A percentile compares a stretch with the other conserved stretches of the same genome.
Conservation (phyloP, 768 basidiomycete genomes). For the Jaapia argillacea region DNA sequence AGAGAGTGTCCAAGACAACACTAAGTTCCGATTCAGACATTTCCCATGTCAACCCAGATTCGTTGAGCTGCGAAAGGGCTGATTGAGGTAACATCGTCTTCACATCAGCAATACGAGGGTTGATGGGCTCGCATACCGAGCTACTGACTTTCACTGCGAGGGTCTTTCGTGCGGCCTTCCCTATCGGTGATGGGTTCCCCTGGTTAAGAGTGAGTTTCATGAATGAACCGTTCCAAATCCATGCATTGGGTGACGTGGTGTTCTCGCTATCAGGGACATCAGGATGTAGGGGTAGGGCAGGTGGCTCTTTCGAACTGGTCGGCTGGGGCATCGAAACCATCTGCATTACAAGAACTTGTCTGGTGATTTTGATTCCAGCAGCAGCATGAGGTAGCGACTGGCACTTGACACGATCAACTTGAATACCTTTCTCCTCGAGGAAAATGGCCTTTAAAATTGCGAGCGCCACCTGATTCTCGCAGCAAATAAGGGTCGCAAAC, state of each 20-base stretch:
- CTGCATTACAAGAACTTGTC: conserved; percentile 4
- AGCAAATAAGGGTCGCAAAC: conserved; percentile 5
- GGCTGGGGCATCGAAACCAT: not conserved
- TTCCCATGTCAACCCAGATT: conserved; percentile 4
- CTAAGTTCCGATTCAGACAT: not conserved
- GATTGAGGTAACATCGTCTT: not conserved
- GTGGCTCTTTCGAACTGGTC: too few species aligned
- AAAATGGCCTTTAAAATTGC: conserved; percentile 6
- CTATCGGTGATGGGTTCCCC: not conserved
- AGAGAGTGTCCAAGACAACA: conserved; percentile 1
- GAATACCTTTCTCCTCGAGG: conserved; percentile 5
- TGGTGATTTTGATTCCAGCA: conserved; percentile 5
- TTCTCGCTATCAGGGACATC: too few species aligned
- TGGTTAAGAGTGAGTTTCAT: not conserved
- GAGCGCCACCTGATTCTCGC: conserved; percentile 2
- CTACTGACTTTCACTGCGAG: conserved; percentile 4
- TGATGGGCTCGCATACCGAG: conserved; percentile 4
- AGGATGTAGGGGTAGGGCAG: too few species aligned
- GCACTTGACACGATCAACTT: not conserved
- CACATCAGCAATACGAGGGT: conserved; percentile 3
- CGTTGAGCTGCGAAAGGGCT: not conserved
- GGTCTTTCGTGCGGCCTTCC: conserved; percentile 4
- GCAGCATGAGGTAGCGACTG: conserved; percentile 2
- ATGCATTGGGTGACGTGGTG: conserved; percentile 1
- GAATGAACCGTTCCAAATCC: conserved; percentile 4